Base-by-base conservation (phyloP, 495 filamentous ascomycete species). In the Zalerion maritima region DNA sequence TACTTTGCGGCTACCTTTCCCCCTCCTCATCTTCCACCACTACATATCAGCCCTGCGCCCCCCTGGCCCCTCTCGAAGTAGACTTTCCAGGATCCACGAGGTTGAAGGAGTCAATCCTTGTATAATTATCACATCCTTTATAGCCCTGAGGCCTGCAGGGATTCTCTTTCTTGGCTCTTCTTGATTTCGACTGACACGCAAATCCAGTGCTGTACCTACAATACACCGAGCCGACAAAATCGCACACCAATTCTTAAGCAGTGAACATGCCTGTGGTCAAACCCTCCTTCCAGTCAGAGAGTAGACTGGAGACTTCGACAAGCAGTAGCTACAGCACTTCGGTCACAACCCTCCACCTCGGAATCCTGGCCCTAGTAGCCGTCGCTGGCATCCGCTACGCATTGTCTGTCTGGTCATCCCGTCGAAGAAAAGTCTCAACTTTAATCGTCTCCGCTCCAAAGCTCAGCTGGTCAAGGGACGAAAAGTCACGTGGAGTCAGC, bases 211-310 rank as follows among this genome's bases (percentile, higher is more conserved):
- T n/a, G n/a, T n/a, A n/a, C n/a, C n/a, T n/a, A n/a, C n/a, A n/a
- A n/a, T n/a, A n/a, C n/a, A n/a, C n/a, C n/a, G n/a, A n/a, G n/a
- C n/a, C n/a, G n/a, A n/a, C n/a, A n/a, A n/a, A n/a, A n/a, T n/a
- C n/a, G n/a, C n/a, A n/a, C n/a, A n/a, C n/a, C n/a, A n/a, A n/a
- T 34, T 42, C 39, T 29, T 31, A 47, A 48, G 29, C 40, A 44
- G 50, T 43, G 55, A 46, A 29, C 28, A 64, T 62, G 58, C 58
- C 59, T 38, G 46, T 45, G 44, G 38, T 58, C 36, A 52, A 42
- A 43, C 38, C 46, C 37, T 41, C 46, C 33, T 35, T 49, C 19
- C 47, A 46, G 38, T 41, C 42, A 33, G 31, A 43, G 33, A 43
- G 45, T 46, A 45, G 47, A 36, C 49, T 44, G 40, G 38, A 43